Evolutionary conservation across 805 yeast genomes (phyloP).

Genomic region (Spathaspora gorwiae): DNA sequence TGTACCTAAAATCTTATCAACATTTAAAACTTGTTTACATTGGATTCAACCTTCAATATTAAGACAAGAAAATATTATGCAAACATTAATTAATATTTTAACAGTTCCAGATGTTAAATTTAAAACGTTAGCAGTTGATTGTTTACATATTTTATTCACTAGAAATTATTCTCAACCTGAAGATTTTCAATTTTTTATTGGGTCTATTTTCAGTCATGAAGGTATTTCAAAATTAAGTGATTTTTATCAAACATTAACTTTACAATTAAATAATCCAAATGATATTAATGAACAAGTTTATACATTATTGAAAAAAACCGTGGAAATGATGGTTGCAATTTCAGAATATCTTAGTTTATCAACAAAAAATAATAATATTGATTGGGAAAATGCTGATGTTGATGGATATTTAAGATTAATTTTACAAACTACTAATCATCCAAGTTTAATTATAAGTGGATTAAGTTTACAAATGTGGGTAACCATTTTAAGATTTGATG

Average conservation of each 20-base stretch:
- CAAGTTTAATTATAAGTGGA: slow-evolving; percentile 85
- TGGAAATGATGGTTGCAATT: slow-evolving; percentile 85
- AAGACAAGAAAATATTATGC: slow-evolving; percentile 59
- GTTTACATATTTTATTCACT: slow-evolving; percentile 83
- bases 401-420: slow-evolving; percentile 69
- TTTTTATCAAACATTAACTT: slow-evolving; percentile 57
- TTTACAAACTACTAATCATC: slow-evolving; percentile 74
- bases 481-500: slow-evolving; percentile 77
- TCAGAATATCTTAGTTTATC: slow-evolving; percentile 68
- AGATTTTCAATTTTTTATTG: slow-evolving; percentile 76
- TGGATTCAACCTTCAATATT: slow-evolving; percentile 85
- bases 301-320: slow-evolving; percentile 80
- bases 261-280: slow-evolving; percentile 44
- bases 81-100: slow-evolving; percentile 57
- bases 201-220: slow-evolving; percentile 66
- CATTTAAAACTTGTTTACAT: slow-evolving; percentile 82
- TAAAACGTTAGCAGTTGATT: slow-evolving; percentile 82
- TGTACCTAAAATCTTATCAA: slow-evolving; percentile 67
- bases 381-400: slow-evolving; percentile 58
- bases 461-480: slow-evolving; percentile 94
- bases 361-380: slow-evolving; percentile 29
- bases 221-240: slow-evolving; percentile 68
- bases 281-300: slow-evolving; percentile 77
- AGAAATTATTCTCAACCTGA: slow-evolving; percentile 60
- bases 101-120: slow-evolving; percentile 58